A percentile compares a stretch with the other conserved stretches of the same genome.
Evolutionary conservation across 179 eudicot species (phyloP).

Genomic region (Amaranthus tricolor): DNA sequence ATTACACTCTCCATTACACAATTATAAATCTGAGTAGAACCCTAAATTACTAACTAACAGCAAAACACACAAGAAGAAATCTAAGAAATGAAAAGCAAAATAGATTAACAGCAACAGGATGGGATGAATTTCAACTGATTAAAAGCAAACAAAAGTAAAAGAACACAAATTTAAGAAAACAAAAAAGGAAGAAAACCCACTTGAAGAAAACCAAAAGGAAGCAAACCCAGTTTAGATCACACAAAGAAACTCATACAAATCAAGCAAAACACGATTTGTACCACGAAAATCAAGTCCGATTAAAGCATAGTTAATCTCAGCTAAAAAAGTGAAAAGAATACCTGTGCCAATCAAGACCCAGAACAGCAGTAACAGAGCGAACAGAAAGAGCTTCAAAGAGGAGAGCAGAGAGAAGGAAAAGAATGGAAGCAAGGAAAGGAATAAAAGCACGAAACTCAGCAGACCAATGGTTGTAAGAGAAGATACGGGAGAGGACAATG

Average conservation of each 20-base stretch:
- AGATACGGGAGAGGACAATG: conserved; percentile 56
- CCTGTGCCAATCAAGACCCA: conserved; percentile 96
- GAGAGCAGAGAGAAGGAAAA: conserved; percentile 63
- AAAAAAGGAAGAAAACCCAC: neutral
- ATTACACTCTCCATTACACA: conserved; percentile 4
- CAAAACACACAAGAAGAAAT: neutral
- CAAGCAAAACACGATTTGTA: neutral
- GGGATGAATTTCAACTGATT: too few relatives aligned
- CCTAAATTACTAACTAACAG: conserved; percentile 3
- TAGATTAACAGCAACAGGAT: too few relatives aligned
- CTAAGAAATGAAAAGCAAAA: neutral
- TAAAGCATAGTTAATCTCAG: neutral
- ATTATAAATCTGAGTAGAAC: neutral
- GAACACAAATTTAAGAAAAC: neutral
- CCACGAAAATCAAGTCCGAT: neutral
- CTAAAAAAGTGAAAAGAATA: conserved; percentile 22
- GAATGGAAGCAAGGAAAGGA: conserved; percentile 59
- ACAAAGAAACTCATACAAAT: conserved; percentile 4
- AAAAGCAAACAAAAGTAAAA: too few relatives aligned
- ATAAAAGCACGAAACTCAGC: conserved; percentile 74
- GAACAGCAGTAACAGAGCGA: conserved; percentile 84
- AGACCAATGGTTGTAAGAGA: conserved; percentile 77
- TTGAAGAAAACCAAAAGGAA: neutral
- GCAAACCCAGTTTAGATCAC: conserved; percentile 27
- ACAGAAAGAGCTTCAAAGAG: conserved; percentile 78